Conservation (phyloP, 495 filamentous ascomycete species). For the Daldinia decipiens region DNA sequence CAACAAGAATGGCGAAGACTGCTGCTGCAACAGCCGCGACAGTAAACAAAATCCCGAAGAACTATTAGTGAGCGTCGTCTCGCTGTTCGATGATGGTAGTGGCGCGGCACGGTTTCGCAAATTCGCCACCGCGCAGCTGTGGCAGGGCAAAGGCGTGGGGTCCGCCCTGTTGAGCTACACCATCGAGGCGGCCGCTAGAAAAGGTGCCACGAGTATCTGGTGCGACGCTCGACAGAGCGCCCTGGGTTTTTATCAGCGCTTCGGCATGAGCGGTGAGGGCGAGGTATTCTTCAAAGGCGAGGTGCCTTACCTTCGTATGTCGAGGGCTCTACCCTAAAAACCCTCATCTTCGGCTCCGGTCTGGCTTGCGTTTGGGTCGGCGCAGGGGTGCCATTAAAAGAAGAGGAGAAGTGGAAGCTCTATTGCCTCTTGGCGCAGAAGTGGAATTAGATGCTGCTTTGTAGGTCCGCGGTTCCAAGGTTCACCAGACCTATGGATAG, state of each 20-base stretch:
- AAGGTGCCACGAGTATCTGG: conserved; percentile 41
- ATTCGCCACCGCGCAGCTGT: conserved; percentile 38
- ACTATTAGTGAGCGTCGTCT: conserved; percentile 35
- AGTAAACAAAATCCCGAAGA: conserved; percentile 1
- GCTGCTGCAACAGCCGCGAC: not conserved
- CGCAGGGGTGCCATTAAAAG: conserved; percentile 21
- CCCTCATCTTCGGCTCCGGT: conserved; percentile 1
- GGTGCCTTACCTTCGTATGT: conserved; percentile 40
- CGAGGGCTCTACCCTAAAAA: conserved; percentile 29
- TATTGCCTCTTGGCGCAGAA: conserved; percentile 21
- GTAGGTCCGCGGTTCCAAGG: not conserved
- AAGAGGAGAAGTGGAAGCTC: not conserved
- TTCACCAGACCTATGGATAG: conserved; percentile 19
- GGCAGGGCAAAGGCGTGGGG: conserved; percentile 41
- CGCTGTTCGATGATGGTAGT: conserved; percentile 35
- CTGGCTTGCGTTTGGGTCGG: conserved; percentile 7
- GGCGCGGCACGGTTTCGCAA: conserved; percentile 41
- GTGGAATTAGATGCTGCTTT: conserved; percentile 31
- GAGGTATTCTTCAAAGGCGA: conserved; percentile 37
- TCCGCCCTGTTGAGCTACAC: conserved; percentile 31
- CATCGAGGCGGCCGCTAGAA: conserved; percentile 35
- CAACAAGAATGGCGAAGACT: conserved; percentile 9
- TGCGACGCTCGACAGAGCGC: conserved; percentile 43
- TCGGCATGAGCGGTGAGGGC: conserved; percentile 40
- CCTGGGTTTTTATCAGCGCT: conserved; percentile 38